Conservation (phyloP, 768 basidiomycete genomes). For the Termitomyces sp. region DNA sequence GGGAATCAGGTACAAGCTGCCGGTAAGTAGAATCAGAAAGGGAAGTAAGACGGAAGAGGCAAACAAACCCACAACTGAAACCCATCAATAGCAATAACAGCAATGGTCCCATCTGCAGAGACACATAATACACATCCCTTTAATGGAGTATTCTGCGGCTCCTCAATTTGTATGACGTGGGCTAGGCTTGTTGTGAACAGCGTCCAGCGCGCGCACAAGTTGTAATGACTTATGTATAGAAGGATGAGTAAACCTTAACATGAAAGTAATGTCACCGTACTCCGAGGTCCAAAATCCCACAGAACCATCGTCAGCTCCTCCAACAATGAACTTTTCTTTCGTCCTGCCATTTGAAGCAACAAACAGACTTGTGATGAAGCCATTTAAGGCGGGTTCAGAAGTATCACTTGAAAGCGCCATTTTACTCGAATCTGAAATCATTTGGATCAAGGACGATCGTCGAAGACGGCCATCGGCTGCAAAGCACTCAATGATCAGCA, state of each 20-base stretch:
- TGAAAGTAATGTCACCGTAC: slow-evolving; percentile 32
- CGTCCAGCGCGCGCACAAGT: slow-evolving; percentile 66
- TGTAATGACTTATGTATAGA: slow-evolving; percentile 44
- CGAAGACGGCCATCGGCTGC: slow-evolving; percentile 52
- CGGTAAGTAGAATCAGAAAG: not conserved
- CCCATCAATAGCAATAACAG: slow-evolving; percentile 66
- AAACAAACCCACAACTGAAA: slow-evolving; percentile 65
- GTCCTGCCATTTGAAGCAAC: slow-evolving; percentile 53
- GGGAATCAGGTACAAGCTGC: slow-evolving; percentile 77
- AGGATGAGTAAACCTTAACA: not conserved
- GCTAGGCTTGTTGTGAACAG: slow-evolving; percentile 64
- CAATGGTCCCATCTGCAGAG: slow-evolving; percentile 77
- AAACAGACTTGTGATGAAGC: slow-evolving; percentile 46
- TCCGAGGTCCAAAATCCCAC: slow-evolving; percentile 67
- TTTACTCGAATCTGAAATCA: slow-evolving; percentile 25
- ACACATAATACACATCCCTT: slow-evolving; percentile 68
- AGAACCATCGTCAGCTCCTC: slow-evolving; percentile 75
- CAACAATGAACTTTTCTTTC: slow-evolving; percentile 59
- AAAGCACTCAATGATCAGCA: slow-evolving; percentile 4
- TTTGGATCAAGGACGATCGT: slow-evolving; percentile 36
- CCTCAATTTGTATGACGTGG: slow-evolving; percentile 51
- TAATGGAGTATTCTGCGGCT: slow-evolving; percentile 50
- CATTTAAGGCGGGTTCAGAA: slow-evolving; percentile 45
- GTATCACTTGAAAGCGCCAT: slow-evolving; percentile 24
- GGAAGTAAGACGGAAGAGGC: not conserved